These are phyloP conservation scores for Alternaria longipes DNA, from an alignment of 2,329 filamentous ascomycete species.

Conservation along the genomic window DNA sequence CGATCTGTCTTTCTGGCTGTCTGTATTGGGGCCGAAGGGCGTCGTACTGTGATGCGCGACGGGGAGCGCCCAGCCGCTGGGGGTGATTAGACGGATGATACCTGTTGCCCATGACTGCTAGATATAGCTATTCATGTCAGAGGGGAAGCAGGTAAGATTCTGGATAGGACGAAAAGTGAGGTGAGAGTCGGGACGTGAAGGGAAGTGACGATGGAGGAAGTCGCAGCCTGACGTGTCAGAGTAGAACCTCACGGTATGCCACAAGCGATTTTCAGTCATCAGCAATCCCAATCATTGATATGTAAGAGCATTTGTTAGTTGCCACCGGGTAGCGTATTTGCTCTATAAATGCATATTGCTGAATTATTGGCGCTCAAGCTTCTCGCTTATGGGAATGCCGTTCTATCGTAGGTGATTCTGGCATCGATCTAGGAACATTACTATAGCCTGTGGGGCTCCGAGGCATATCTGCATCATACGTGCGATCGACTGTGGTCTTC, in stretches of 20 bases:
- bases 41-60: constrained; percentile 20
- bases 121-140: neutral
- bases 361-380: constrained; percentile 19
- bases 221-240: constrained; percentile 21
- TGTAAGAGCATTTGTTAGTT: neutral
- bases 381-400: constrained; percentile 36
- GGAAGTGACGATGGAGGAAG: constrained; percentile 37
- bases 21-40: constrained; percentile 26
- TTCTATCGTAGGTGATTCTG: constrained; percentile 37
- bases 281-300: neutral
- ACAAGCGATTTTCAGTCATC: neutral
- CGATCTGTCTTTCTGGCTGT: constrained; percentile 13
- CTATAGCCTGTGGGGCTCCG: constrained; percentile 25
- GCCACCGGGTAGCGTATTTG: neutral
- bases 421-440: constrained; percentile 23
- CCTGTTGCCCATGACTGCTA: constrained; percentile 30
- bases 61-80: constrained; percentile 11
- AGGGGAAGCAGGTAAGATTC: neutral
- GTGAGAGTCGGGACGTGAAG: constrained; percentile 15
- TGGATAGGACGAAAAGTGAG: neutral
- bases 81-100: constrained; percentile 20
- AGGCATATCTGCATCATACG: constrained; percentile 24
- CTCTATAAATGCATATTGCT: neutral
- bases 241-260: neutral
- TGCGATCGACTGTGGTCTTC: constrained; percentile 70